Evolutionary conservation across 495 filamentous ascomycete species (phyloP), one percentile per base, ranked within the genome.

Genomic region (Neurospora terricola): DNA sequence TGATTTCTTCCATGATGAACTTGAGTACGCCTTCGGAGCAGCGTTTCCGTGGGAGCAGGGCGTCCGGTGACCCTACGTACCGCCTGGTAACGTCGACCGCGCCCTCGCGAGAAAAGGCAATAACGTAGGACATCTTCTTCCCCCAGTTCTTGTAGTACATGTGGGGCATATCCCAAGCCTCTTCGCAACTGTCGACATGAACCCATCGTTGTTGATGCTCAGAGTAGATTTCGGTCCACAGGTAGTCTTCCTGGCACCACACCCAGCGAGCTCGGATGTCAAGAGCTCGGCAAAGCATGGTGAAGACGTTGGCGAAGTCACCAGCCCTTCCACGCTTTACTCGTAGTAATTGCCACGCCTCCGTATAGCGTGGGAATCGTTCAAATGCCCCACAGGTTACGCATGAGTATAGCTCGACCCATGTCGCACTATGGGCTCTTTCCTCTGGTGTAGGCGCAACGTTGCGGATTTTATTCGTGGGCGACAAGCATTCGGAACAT

Each of bases 291-390:
- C 96, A 98, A 27, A 99, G 87, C 96, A 99, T 99, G 81, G 91
- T 94, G 83, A 99, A 99, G 84, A 94, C 97, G 81, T 98, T 98
- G 71, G 92, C 94, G 94, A 96, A 99, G 84, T 99, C 96, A 69
- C 96, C 96, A 72, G 88, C 91, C 73, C 96, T 89, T 36, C 96
- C 96, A 74, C 91, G 88, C 72, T 92, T 84, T 66, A 93, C 94
- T 80, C 97, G 91, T 68, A 99, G 82, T 72, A 98, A 82, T 70
- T 93, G 90, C 92, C 97, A 99, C 21, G 98, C 96, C 80, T 99
- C 96, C 69, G 92, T 94, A 81, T 97, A 99, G 38, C 96, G 90
- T 38, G 96, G 94, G 73, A 98, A 99, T 75, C 96, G 89, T 78
- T 97, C 96, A 77, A 90, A 92, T 9, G 87, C 84, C 27, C 88